Conservation (phyloP, 352 stramenopile species). For the Phytophthora pini region DNA sequence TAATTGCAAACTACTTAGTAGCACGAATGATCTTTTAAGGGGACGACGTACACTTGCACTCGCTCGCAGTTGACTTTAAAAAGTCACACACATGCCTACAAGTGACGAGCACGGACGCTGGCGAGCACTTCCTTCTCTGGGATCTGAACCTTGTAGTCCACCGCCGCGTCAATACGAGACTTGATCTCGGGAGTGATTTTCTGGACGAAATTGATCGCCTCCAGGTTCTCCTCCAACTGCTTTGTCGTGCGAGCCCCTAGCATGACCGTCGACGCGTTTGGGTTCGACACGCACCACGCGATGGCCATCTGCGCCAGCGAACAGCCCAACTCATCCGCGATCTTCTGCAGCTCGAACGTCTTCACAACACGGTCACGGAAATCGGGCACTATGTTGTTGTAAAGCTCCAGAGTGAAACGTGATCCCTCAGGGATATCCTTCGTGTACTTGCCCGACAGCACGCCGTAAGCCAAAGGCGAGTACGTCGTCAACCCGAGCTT, state of each 20-base stretch:
- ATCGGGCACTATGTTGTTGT: slow-evolving; percentile 39
- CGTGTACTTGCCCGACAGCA: slow-evolving; percentile 68
- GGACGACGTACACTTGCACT: no score
- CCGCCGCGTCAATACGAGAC: slow-evolving; percentile 56
- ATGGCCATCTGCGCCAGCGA: slow-evolving; percentile 32
- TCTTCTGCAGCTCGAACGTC: slow-evolving; percentile 44
- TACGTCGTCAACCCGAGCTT: slow-evolving; percentile 62
- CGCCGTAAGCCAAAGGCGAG: slow-evolving; percentile 47
- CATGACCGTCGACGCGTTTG: slow-evolving; percentile 57
- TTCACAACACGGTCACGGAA: slow-evolving; percentile 35
- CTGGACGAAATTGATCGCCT: slow-evolving; percentile 43
- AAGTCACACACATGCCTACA: slow-evolving; percentile 10
- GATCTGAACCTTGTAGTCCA: slow-evolving; percentile 38
- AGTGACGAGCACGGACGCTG: slow-evolving; percentile 20
- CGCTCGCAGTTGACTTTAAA: not conserved
- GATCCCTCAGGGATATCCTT: slow-evolving; percentile 28
- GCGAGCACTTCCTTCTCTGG: slow-evolving; percentile 28
- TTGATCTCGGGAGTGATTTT: slow-evolving; percentile 65
- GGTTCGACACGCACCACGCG: slow-evolving; percentile 51
- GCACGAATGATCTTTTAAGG: no score
- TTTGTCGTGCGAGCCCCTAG: slow-evolving; percentile 50
- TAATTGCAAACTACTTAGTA: no score
- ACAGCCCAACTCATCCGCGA: slow-evolving; percentile 42
- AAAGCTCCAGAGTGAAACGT: slow-evolving; percentile 37
- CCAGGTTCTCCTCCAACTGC: slow-evolving; percentile 67